Percentiles rank a stretch among this genome's conserved stretches.
Evolutionary conservation across 176 grass and related monocot species (phyloP).

Genomic region (Dendrocalamus sinicus): DNA sequence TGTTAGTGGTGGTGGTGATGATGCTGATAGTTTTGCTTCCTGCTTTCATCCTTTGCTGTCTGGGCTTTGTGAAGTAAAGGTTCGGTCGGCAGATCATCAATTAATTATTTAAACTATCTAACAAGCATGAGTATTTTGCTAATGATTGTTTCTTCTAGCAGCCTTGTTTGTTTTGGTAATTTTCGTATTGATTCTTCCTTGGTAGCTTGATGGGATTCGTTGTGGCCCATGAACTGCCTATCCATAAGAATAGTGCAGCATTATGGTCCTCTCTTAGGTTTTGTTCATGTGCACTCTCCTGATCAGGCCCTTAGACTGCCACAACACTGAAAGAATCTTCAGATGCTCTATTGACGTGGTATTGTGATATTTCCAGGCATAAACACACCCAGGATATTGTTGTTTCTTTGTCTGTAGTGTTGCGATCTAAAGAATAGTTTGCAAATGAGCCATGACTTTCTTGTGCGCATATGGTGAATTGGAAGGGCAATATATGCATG

Average conservation of each 20-base stretch:
- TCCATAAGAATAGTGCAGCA: background rate
- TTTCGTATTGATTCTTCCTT: background rate
- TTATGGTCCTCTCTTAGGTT: background rate
- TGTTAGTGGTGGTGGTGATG: background rate
- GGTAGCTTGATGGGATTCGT: background rate
- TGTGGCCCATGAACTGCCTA: background rate
- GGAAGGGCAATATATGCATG: background rate
- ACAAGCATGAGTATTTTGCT: background rate
- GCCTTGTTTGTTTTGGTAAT: background rate
- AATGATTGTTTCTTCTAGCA: background rate
- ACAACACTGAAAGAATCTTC: background rate
- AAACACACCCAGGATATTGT: background rate
- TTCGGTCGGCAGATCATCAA: background rate
- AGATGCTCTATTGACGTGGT: background rate
- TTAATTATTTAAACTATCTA: slow-evolving; percentile 27
- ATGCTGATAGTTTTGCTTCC: background rate
- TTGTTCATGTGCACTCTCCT: background rate
- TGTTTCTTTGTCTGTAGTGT: background rate
- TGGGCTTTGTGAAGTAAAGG: slow-evolving; percentile 35
- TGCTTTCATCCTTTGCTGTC: slow-evolving; percentile 14
- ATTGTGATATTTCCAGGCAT: background rate
- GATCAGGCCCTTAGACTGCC: background rate
- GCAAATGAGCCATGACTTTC: background rate
- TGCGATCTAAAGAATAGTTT: background rate
- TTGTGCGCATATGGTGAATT: background rate